A percentile compares a stretch with the other conserved stretches of the same genome.
phyloP scores from a whole-genome alignment of 441 rosid genomes.

The Manihot esculenta region DNA sequence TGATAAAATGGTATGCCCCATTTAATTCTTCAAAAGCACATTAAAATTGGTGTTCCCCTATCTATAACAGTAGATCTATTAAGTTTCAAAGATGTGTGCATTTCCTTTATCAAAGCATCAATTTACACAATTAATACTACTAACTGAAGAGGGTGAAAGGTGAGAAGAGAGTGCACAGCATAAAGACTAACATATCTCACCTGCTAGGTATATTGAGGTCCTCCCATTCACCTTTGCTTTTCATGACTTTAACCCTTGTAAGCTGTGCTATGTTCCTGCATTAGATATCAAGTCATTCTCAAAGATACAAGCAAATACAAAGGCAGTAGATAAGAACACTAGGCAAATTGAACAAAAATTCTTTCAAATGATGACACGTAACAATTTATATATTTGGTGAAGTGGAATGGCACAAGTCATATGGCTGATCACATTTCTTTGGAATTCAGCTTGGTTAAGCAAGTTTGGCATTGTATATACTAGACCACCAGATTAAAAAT shows the following conservation, averaged over 20 bases:
- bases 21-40: not conserved
- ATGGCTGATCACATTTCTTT: not conserved
- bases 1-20: not conserved
- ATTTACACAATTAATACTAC: not conserved
- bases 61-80: not conserved
- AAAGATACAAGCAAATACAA: not conserved
- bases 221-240: slow-evolving; percentile 62
- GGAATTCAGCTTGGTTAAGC: not conserved
- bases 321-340: slow-evolving; percentile 6
- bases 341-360: not conserved
- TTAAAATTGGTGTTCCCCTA: not conserved
- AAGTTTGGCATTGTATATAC: not conserved
- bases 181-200: slow-evolving; percentile 30
- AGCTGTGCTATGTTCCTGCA: slow-evolving; percentile 86
- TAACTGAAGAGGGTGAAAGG: not conserved
- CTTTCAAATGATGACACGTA: not conserved
- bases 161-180: not conserved
- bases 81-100: not conserved
- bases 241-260: slow-evolving; percentile 68
- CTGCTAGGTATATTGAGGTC: slow-evolving; percentile 72
- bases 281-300: slow-evolving; percentile 13
- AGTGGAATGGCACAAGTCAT: not conserved
- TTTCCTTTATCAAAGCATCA: not conserved
- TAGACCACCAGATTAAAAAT: not conserved
- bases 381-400: not conserved